Evolutionary conservation across 78 protist species (phyloP).

Genomic region (Blattamonas nauphoetae): DNA sequence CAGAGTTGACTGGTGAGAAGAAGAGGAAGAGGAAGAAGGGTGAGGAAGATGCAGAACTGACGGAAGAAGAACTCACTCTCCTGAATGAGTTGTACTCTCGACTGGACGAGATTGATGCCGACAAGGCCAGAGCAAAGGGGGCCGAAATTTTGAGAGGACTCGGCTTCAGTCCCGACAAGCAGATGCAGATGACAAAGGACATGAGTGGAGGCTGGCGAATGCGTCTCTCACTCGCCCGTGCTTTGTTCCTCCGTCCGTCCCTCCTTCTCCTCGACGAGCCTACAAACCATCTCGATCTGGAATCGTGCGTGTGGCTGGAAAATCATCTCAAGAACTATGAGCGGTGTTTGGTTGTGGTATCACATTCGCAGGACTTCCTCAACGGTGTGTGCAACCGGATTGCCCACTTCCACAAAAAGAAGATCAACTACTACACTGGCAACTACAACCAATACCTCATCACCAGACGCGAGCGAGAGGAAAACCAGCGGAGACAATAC

Average conservation of each 20-base stretch:
- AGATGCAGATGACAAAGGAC: neutral
- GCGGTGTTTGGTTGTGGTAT: neutral
- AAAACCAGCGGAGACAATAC: neutral
- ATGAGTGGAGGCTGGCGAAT: constrained; percentile 41
- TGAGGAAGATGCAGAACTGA: neutral
- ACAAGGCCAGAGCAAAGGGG: neutral
- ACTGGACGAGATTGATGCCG: neutral
- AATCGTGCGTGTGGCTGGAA: constrained; percentile 25
- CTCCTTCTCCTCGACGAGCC: constrained; percentile 78
- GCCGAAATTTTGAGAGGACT: constrained; percentile 17
- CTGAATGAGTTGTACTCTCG: neutral
- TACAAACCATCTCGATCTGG: constrained; percentile 52
- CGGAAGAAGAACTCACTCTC: neutral
- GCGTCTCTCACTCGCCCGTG: constrained; percentile 31
- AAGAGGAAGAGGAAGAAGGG: neutral
- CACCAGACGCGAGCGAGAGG: neutral
- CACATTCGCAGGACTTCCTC: constrained; percentile 28
- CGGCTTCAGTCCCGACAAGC: constrained; percentile 13
- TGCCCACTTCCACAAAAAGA: constrained; percentile 11
- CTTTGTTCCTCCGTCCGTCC: constrained; percentile 33
- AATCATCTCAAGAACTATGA: constrained; percentile 9
- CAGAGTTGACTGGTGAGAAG: neutral
- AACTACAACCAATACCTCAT: constrained; percentile 22
- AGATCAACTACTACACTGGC: constrained; percentile 10
- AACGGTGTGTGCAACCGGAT: constrained; percentile 26